Percentiles rank a stretch among this genome's conserved stretches.
Conservation (phyloP, 2,329 filamentous ascomycete species). For the Scedosporium dehoogii region DNA sequence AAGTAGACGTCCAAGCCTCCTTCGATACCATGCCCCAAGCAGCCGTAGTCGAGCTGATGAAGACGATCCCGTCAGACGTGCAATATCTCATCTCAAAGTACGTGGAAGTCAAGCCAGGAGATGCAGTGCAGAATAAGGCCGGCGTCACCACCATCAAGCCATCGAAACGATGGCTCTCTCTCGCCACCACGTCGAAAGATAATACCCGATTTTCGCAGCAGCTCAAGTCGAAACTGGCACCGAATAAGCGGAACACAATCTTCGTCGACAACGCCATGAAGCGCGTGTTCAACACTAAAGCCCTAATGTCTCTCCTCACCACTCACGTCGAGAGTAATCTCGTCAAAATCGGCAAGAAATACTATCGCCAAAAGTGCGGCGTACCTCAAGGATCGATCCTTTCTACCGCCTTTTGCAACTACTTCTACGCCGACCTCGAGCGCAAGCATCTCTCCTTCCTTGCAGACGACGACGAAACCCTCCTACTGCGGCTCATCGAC, state of each 20-base stretch:
- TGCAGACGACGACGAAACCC: conserved; percentile 24
- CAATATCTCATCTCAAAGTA: conserved; percentile 67
- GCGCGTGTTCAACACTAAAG: conserved; percentile 42
- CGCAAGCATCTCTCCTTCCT: conserved; percentile 59
- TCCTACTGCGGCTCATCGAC: conserved; percentile 78
- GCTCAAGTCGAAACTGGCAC: conserved; percentile 28
- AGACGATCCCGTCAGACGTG: conserved; percentile 41
- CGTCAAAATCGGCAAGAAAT: conserved; percentile 79
- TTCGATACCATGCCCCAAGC: conserved; percentile 92
- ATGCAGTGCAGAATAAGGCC: conserved; percentile 14
- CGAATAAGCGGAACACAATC: conserved; percentile 54
- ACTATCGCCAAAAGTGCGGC: conserved; percentile 76
- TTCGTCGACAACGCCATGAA: conserved; percentile 63
- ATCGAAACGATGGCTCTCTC: conserved; percentile 40
- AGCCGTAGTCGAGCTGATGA: conserved; percentile 58
- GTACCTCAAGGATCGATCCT: conserved; percentile 91
- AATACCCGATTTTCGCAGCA: conserved; percentile 32
- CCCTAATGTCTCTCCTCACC: conserved; percentile 59
- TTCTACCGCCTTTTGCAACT: conserved; percentile 81
- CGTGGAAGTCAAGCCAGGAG: conserved; percentile 53
- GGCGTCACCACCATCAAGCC: conserved; percentile 22
- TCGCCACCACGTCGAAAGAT: conserved; percentile 34
- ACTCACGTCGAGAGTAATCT: conserved; percentile 80
- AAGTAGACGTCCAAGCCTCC: conserved; percentile 82
- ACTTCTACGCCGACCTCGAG: conserved; percentile 91